Evolutionary conservation across 345 rosid genomes (phyloP).

Genomic region (Erodium maritimum): DNA sequence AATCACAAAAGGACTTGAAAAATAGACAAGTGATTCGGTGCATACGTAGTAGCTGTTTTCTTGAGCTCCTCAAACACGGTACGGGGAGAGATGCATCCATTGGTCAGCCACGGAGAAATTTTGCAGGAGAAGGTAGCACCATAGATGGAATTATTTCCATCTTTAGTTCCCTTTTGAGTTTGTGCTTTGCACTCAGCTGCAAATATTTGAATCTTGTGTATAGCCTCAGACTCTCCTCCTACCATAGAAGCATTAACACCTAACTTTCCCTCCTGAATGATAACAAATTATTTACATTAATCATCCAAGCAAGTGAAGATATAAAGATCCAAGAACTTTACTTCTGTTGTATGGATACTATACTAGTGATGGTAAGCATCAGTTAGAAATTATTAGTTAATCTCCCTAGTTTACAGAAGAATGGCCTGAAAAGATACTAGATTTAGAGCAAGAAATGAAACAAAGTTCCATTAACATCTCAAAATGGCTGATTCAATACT

Average conservation of each 20-base stretch:
- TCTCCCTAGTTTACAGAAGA: not conserved
- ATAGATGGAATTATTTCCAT: slow-evolving; percentile 32
- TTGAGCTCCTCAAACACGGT: slow-evolving; percentile 81
- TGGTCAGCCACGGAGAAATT: slow-evolving; percentile 88
- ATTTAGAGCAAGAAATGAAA: too few relatives aligned
- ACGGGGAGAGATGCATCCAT: slow-evolving; percentile 91
- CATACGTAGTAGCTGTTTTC: slow-evolving; percentile 56
- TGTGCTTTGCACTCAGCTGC: slow-evolving; percentile 78
- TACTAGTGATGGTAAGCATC: too few relatives aligned
- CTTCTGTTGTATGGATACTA: too few relatives aligned
- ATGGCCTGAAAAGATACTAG: too few relatives aligned
- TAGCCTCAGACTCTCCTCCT: slow-evolving; percentile 96
- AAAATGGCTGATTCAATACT: not conserved
- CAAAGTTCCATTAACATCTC: not conserved
- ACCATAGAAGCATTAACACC: slow-evolving; percentile 33
- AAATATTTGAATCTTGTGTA: slow-evolving; percentile 60
- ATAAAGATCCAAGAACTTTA: too few relatives aligned
- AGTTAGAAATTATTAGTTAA: not conserved
- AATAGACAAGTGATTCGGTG: not conserved
- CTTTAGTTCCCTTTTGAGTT: slow-evolving; percentile 41
- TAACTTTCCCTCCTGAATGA: slow-evolving; percentile 52
- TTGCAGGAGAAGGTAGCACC: slow-evolving; percentile 96
- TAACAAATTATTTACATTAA: not conserved
- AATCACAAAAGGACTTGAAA: not conserved
- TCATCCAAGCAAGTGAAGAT: too few relatives aligned